phyloP scores from a whole-genome alignment of 352 stramenopile genomes.

The Thalassiosira livingstoniorum region DNA sequence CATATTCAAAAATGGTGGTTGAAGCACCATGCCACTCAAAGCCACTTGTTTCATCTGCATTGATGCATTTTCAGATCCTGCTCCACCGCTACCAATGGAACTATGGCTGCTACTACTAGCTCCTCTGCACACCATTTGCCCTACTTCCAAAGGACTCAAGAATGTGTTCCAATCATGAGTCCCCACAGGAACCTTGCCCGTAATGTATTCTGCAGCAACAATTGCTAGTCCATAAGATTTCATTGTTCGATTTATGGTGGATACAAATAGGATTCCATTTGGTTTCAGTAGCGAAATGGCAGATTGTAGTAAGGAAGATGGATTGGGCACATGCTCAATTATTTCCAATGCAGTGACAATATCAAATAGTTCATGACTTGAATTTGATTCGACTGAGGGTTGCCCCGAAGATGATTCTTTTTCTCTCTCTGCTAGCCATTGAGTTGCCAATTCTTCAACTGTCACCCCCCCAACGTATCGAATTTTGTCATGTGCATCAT shows the following conservation, averaged over 20 bases:
- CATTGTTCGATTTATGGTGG: slow-evolving; percentile 87
- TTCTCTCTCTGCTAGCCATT: slow-evolving; percentile 37
- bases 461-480: slow-evolving; percentile 76
- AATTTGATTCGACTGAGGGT: slow-evolving; percentile 7
- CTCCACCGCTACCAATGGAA: slow-evolving; percentile 4
- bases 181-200: slow-evolving; percentile 84
- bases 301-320: slow-evolving; percentile 73
- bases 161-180: slow-evolving; percentile 89
- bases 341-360: slow-evolving; percentile 88
- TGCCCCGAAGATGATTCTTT: slow-evolving; percentile 36
- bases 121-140: slow-evolving; percentile 47
- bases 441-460: slow-evolving; percentile 82
- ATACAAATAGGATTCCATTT: slow-evolving; percentile 84
- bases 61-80: background rate
- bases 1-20: slow-evolving; percentile 73
- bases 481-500: slow-evolving; percentile 56
- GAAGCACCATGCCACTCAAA: slow-evolving; percentile 72
- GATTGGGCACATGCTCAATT: slow-evolving; percentile 87
- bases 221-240: slow-evolving; percentile 86
- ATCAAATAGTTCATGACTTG: slow-evolving; percentile 75
- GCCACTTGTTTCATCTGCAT: slow-evolving; percentile 54
- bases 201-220: slow-evolving; percentile 87
- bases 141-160: slow-evolving; percentile 79
- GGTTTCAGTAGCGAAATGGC: slow-evolving; percentile 75
- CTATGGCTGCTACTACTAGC: background rate